phyloP scores from a whole-genome alignment of 345 rosid species.

The Laguncularia racemosa region DNA sequence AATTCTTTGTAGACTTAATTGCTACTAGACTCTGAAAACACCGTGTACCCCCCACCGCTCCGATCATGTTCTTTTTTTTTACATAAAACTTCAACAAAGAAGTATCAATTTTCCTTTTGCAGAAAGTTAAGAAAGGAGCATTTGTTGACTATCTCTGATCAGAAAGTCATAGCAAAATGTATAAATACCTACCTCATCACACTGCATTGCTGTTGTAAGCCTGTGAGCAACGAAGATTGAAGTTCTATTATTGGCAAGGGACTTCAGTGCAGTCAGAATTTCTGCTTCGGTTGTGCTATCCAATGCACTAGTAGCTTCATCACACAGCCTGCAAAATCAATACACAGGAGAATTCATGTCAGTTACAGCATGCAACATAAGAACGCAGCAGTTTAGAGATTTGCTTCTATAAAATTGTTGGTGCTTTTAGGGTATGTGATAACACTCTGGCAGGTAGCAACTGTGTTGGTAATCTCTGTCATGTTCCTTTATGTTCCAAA shows the following conservation, averaged over 20 bases:
- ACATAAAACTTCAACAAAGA: too few relatives aligned
- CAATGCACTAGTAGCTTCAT: constrained; percentile 98
- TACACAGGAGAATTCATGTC: neutral
- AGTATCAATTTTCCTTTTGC: neutral
- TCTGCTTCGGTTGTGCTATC: constrained; percentile 99
- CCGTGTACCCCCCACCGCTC: too few relatives aligned
- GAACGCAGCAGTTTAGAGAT: neutral
- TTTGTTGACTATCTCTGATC: neutral
- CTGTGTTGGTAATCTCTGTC: too few relatives aligned
- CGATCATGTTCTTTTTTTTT: too few relatives aligned
- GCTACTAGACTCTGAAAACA: too few relatives aligned
- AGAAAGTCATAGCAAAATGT: neutral
- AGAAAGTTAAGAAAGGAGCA: neutral
- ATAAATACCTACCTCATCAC: constrained; percentile 64
- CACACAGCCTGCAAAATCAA: constrained; percentile 65
- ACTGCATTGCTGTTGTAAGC: constrained; percentile 98
- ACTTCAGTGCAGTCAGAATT: constrained; percentile 79
- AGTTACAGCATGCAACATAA: neutral
- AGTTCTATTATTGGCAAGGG: constrained; percentile 79
- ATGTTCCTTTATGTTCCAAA: too few relatives aligned
- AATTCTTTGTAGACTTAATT: too few relatives aligned
- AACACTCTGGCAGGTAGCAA: too few relatives aligned
- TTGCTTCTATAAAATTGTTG: too few relatives aligned
- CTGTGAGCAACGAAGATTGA: constrained; percentile 94
- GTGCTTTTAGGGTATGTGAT: too few relatives aligned